phyloP scores from a whole-genome alignment of 345 rosid species.

The Eucalyptus marginata region DNA sequence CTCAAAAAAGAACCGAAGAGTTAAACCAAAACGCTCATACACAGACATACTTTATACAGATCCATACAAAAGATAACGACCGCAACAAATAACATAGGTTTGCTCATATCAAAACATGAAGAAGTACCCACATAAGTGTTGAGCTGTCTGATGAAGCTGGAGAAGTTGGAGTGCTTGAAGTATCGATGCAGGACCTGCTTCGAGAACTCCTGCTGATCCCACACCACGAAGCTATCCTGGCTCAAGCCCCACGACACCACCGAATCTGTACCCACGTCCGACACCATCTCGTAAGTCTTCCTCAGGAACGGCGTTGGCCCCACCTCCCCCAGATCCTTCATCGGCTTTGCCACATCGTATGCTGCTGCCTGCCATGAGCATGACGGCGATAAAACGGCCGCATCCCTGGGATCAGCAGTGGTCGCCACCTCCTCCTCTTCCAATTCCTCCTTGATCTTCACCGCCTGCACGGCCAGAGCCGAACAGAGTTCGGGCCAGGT shows the following conservation, averaged over 20 bases:
- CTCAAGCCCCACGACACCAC: conserved; percentile 25
- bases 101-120: neutral
- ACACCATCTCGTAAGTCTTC: conserved; percentile 23
- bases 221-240: conserved; percentile 36
- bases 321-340: conserved; percentile 41
- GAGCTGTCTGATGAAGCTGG: conserved; percentile 2
- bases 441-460: neutral
- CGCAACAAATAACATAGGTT: neutral
- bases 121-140: conserved; percentile 40
- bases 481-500: neutral
- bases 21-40: neutral
- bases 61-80: too few relatives aligned
- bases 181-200: conserved; percentile 33
- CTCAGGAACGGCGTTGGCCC: conserved; percentile 47
- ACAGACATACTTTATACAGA: neutral
- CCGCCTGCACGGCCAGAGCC: neutral
- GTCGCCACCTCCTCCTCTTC: neutral
- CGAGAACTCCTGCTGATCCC: conserved; percentile 31
- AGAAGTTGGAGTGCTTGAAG: conserved; percentile 65
- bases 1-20: too few relatives aligned
- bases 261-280: too few relatives aligned
- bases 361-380: neutral
- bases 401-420: neutral
- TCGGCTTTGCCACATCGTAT: conserved; percentile 19
- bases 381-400: neutral